phyloP scores from a whole-genome alignment of 1,284 basidiomycete species.

The Naganishia albida region DNA sequence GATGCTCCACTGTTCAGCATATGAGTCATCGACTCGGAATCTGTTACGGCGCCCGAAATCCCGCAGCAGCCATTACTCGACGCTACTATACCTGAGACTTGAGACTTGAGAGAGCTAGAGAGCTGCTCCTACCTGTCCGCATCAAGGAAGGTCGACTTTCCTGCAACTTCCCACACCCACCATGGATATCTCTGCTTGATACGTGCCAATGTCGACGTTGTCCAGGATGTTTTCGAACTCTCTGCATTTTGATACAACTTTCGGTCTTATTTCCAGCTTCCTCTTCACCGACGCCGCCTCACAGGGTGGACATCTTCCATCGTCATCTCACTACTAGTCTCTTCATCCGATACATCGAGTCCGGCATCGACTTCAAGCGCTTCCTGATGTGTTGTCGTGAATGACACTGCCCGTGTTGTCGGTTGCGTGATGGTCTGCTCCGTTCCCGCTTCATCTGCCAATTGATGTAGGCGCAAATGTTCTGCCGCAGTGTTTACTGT shows the following conservation, averaged over 20 bases:
- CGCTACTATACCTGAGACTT: no score
- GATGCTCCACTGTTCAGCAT: conserved; percentile 3
- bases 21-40: not conserved
- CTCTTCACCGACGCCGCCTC: not conserved
- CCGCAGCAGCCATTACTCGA: not conserved
- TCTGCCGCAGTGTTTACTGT: not conserved
- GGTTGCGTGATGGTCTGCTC: no score
- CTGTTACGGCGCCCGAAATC: not conserved
- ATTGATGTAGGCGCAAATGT: not conserved
- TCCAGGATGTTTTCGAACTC: not conserved
- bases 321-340: conserved; percentile 16
- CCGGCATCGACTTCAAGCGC: conserved; percentile 1
- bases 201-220: no score
- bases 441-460: not conserved
- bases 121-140: no score
- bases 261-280: not conserved
- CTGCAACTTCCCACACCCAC: no score
- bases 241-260: not conserved
- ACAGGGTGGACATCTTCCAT: not conserved
- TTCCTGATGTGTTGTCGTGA: conserved; percentile 7
- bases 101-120: no score
- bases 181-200: no score
- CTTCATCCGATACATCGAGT: not conserved
- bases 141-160: no score
- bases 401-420: not conserved